Evolutionary conservation across 768 basidiomycete genomes (phyloP), one percentile per base, ranked within the genome.

Genomic region (Boletellus ananas): DNA sequence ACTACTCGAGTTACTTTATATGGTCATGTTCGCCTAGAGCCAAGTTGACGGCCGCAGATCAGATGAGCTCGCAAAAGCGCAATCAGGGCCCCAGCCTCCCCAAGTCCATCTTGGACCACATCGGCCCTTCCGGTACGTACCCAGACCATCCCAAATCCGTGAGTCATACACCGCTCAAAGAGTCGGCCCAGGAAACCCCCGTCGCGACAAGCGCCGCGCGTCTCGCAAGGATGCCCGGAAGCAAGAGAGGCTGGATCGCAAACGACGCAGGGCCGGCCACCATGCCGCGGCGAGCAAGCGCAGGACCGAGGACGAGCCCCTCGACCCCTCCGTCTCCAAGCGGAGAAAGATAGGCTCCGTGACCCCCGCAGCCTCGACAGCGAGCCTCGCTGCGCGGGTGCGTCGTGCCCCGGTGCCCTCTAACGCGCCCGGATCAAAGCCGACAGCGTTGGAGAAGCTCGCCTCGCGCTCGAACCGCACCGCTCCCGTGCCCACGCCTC

Each of bases 151-250:
- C 11, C 23, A 25, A 25, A 3, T 5, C 7, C 17, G 16, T 6
- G n/a, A n/a, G n/a, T 16, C 2, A 6, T 13, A 14, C 31, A 16
- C 10, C n/a, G 38, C 50, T 49, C 36, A 61, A 38, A 25, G 23
- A 25, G 23, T 14, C 21, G 20, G 37, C 16, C 50, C 45, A 51
- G 55, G 47, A 42, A 34, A 21, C 39, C 9, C 40, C 10, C 43
- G 43, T 49, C 56, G 41, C 33, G 31, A 16, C 42, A 57, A 45
- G 40, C 13, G n/a, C 7, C 60, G 66, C 35, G 39, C 59, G 21
- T 75, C 77, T 41, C 76, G 86, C 49, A 88, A 82, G 63, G 85
- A 85, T 42, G 62, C 76, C 13, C 72, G 87, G 37, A 90, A 84
- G 62, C 76, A 82, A 57, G 78, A 77, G 25, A 76, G 87, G n/a